Conservation (phyloP, 2,329 filamentous ascomycete species). For the Orbilia blumenaviensis region DNA sequence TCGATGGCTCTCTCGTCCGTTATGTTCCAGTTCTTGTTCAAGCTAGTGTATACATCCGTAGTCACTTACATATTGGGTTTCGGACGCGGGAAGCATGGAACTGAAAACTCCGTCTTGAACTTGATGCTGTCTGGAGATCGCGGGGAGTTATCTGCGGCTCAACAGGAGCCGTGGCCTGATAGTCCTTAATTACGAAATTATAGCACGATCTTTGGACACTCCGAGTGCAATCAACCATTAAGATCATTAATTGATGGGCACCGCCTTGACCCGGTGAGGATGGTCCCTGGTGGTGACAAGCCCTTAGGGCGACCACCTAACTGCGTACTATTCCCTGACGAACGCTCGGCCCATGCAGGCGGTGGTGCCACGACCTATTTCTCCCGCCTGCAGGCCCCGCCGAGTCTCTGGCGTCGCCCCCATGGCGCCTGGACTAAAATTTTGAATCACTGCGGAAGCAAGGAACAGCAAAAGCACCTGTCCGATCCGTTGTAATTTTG, state of each 20-base stretch:
- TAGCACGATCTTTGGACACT: conserved; percentile 12
- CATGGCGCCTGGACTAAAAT: conserved; percentile 41
- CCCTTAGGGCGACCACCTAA: conserved; percentile 4
- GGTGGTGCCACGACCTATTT: conserved; percentile 52
- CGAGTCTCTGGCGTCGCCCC: conserved; percentile 36
- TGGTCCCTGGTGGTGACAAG: conserved; percentile 12
- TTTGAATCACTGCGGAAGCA: conserved; percentile 37
- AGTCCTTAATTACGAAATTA: conserved; percentile 34
- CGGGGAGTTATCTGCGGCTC: conserved; percentile 28
- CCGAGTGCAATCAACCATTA: background rate
- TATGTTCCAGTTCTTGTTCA: no score
- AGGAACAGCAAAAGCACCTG: conserved; percentile 48
- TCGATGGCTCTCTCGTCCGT: background rate
- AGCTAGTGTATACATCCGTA: no score
- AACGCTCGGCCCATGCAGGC: conserved; percentile 26
- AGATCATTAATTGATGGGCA: conserved; percentile 11
- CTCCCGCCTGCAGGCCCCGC: conserved; percentile 29
- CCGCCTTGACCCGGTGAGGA: conserved; percentile 32
- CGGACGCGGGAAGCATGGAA: background rate
- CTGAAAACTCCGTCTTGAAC: background rate
- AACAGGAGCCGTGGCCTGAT: conserved; percentile 13
- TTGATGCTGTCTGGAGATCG: background rate
- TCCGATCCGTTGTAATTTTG: conserved; percentile 51
- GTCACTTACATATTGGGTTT: no score
- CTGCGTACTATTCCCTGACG: conserved; percentile 22